Conservation (phyloP, 192 early-diverging fungal genomes). For the Backusella parvicylindrica region DNA sequence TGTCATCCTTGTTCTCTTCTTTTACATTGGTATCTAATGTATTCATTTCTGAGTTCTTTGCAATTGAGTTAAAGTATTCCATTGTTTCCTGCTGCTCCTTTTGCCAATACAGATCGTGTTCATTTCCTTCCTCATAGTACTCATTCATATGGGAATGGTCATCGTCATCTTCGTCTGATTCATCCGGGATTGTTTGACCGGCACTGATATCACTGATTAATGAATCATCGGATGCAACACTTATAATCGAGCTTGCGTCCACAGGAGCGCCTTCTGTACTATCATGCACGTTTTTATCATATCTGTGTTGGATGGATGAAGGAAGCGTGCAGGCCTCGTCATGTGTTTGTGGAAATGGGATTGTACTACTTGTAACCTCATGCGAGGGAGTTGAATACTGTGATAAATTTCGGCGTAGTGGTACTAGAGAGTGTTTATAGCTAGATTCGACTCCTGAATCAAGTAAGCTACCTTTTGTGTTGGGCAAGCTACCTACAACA, state of each 20-base stretch:
- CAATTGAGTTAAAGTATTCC: neutral
- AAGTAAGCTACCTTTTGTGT: neutral
- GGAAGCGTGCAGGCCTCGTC: neutral
- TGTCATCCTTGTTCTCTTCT: neutral
- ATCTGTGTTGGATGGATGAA: neutral
- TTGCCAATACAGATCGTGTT: neutral
- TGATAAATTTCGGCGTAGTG: neutral
- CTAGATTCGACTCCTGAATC: neutral
- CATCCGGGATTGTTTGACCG: conserved; percentile 10
- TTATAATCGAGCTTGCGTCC: neutral
- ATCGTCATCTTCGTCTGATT: conserved; percentile 21
- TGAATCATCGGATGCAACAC: conserved; percentile 28
- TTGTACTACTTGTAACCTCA: neutral
- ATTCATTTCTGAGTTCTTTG: neutral
- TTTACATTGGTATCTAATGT: neutral
- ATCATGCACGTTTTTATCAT: neutral
- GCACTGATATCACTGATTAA: conserved; percentile 26
- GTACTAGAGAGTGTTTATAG: neutral
- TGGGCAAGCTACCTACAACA: conserved; percentile 28
- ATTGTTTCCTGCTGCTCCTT: conserved; percentile 3
- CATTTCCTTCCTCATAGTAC: neutral
- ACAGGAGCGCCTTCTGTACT: neutral
- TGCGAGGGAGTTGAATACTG: neutral
- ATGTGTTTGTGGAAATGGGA: neutral
- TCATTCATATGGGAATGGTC: neutral